Evolutionary conservation across 2,329 filamentous ascomycete genomes (phyloP), one percentile per base, ranked within the genome.

Genomic region (Sporothrix pallida): DNA sequence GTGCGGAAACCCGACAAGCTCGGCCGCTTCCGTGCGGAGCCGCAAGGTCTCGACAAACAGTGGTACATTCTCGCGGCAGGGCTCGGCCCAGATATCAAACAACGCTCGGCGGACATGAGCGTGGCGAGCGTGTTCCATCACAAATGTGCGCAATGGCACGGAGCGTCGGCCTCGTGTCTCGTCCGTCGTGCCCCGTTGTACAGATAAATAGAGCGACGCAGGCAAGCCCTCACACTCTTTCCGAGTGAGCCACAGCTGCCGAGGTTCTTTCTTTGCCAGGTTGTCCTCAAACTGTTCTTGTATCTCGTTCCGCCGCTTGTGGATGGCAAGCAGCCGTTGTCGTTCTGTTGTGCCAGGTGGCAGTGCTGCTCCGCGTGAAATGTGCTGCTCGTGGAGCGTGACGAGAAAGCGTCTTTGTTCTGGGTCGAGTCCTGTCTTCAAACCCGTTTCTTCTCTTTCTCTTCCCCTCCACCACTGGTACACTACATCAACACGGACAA

Each of bases 161-260:
- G 50, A n/a, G 50, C 50, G 50, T 54, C 50, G 20, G 50, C 50
- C 50, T 54, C 50, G 17, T 54, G 50, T 54, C 50, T 54, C 17
- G 50, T 54, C 50, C 50, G 50, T 54, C 50, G 50, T 54, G 17
- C 17, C 13, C 50, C 50, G 20, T 54, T 12, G 17, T 20, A 4
- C 17, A 54, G 50, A 54, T 54, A 54, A 6, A 54, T 54, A 54
- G 15, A 54, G 50, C 50, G 50, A 54, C 17, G 50, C 50, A 54
- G 50, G 50, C 50, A 54, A n/a, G 13, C 50, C 50, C 50, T 54
- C 50, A 54, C 50, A 54, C 50, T 54, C 50, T 54, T 54, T 54
- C 50, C 17, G 50, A n/a, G 50, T n/a, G 50, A 54, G 50, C 50
- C 50, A 54, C 17, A 54, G 50, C 17, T 54, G 50, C 50, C 50